Base-by-base conservation (phyloP, 2,329 filamentous ascomycete species). In the Fusarium concolor region DNA sequence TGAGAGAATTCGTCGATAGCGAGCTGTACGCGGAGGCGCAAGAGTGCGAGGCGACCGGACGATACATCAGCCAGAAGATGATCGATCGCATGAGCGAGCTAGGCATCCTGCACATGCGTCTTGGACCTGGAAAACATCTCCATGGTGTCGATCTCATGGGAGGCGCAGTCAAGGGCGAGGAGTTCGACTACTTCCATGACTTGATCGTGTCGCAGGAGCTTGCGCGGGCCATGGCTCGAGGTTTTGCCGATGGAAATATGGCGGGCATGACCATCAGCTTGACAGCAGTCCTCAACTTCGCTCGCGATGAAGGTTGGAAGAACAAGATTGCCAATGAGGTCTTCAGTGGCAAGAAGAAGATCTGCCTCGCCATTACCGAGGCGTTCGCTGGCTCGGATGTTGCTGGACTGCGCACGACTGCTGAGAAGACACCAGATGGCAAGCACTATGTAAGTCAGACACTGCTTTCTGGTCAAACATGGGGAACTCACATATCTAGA, bases 111-210 rank as follows among this genome's bases (percentile, higher is more conserved):
- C 92, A 92, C 72, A 95, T 96, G 92, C 88, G 92, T 15, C 80
- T 96, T 45, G 93, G 93, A 0, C 93, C 93, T 0, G 93, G 93
- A 14, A 92, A 92, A 80, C 93, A 96, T 78, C 80, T 96, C 52
- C 87, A 94, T 74, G 91, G 91, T 20, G 85, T 90, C 33, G 83
- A 85, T 17, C 79, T 96, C 38, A 79, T 95, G 55, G 86, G 85
- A 62, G 92, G 92, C 43, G 90, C 84, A 17, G 85, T 94, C 55
- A 87, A 92, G 75, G 91, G 91, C 50, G 88, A 93, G 78, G 90
- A 94, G 65, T 96, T 94, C 72, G 92, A 96, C 78, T 94, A 94
- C 79, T 92, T 96, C 79, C 92, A 96, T 78, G 93, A 96, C 76
- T 77, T 96, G 76, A 87, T 96, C 68, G 83, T 92, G 52, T 82